Conservation (phyloP, 2,329 filamentous ascomycete species). For the Lasiodiplodia sp. region DNA sequence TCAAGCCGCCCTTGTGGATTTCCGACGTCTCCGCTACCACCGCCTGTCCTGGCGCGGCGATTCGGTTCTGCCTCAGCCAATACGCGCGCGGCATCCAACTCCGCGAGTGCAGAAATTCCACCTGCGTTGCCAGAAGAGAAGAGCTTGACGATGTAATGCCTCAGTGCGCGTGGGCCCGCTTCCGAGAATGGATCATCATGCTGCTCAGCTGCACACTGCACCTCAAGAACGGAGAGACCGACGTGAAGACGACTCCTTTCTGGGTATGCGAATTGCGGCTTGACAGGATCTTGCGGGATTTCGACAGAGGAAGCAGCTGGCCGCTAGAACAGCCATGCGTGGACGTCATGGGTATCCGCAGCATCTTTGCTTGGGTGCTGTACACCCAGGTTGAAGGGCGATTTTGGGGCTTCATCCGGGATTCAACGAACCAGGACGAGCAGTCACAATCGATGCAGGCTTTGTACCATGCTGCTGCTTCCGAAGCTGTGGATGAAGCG, state of each 20-base stretch:
- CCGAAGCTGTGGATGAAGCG: not conserved
- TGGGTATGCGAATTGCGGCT: not conserved
- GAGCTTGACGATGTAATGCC: not conserved
- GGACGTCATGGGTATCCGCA: not conserved
- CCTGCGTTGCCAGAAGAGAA: not conserved
- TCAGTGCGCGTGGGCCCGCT: not conserved
- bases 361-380: not conserved
- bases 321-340: not conserved
- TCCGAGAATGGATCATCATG: not conserved
- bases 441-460: not conserved
- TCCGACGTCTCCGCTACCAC: not conserved
- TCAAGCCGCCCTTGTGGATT: not conserved
- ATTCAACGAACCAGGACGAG: not conserved
- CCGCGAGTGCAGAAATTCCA: not conserved
- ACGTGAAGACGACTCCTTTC: not conserved
- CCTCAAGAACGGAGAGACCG: not conserved
- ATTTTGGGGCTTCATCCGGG: not conserved
- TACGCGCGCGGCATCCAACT: not conserved
- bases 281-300: not conserved
- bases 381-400: not conserved
- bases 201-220: not conserved
- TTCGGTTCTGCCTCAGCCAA: not conserved
- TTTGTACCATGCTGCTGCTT: not conserved
- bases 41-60: not conserved
- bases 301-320: not conserved